phyloP scores from a whole-genome alignment of 208 protist genomes.

The Zelonia costaricensis region DNA sequence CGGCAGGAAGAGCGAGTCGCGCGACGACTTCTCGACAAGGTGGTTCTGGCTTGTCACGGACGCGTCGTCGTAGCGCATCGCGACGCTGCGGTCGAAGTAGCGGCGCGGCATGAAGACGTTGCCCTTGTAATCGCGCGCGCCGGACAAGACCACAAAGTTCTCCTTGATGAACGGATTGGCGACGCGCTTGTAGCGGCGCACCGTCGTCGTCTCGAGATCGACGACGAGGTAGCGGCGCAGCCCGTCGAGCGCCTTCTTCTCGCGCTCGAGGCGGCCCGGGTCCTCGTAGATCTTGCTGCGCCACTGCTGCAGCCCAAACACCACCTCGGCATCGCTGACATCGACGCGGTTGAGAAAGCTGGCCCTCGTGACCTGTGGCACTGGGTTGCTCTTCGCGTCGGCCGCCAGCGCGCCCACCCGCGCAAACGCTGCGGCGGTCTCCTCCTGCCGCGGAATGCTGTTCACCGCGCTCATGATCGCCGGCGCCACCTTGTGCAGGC shows the following conservation, averaged over 20 bases:
- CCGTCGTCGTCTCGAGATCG: slow-evolving; percentile 91
- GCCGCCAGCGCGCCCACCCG: slow-evolving; percentile 43
- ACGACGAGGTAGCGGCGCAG: slow-evolving; percentile 82
- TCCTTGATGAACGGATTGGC: slow-evolving; percentile 90
- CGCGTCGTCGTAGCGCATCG: slow-evolving; percentile 81
- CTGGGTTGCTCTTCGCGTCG: slow-evolving; percentile 56
- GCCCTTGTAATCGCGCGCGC: slow-evolving; percentile 85
- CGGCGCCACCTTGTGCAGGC: slow-evolving; percentile 76
- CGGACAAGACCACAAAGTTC: slow-evolving; percentile 91
- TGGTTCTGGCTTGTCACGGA: slow-evolving; percentile 58
- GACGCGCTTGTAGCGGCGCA: slow-evolving; percentile 88
- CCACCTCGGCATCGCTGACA: slow-evolving; percentile 87
- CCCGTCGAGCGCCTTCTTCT: slow-evolving; percentile 58
- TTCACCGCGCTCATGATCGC: slow-evolving; percentile 74
- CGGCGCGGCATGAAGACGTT: slow-evolving; percentile 85
- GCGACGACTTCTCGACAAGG: slow-evolving; percentile 78
- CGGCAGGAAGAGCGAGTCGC: slow-evolving; percentile 84
- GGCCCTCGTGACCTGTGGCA: slow-evolving; percentile 60
- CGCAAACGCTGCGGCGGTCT: slow-evolving; percentile 26
- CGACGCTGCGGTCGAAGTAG: slow-evolving; percentile 82
- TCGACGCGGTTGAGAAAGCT: slow-evolving; percentile 89
- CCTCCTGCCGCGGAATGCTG: slow-evolving; percentile 74
- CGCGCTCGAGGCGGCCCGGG: slow-evolving; percentile 63
- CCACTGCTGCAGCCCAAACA: slow-evolving; percentile 89
- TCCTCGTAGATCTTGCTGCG: slow-evolving; percentile 87